phyloP scores from a whole-genome alignment of 192 early-diverging fungal species.

The Pilaira anomala region DNA sequence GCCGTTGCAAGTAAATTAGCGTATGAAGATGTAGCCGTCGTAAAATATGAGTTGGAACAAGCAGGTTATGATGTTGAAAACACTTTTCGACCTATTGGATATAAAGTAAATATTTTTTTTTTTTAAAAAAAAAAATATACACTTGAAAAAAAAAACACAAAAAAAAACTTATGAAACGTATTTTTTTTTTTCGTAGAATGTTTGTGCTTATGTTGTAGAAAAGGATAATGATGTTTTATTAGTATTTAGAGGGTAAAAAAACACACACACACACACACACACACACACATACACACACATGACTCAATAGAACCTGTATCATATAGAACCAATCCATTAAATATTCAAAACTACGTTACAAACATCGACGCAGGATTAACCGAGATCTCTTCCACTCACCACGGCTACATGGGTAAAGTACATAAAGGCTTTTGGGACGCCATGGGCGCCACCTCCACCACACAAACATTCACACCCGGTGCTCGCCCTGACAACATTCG shows the following conservation, averaged over 20 bases:
- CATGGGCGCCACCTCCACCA: slow-evolving; percentile 37
- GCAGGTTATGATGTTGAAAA: slow-evolving; percentile 49
- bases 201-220: slow-evolving; percentile 50
- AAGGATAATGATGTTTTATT: slow-evolving; percentile 53
- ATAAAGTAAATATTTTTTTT: slow-evolving; percentile 38
- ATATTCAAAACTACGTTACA: slow-evolving; percentile 54
- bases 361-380: slow-evolving; percentile 37
- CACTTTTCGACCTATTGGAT: slow-evolving; percentile 50
- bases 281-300: no score
- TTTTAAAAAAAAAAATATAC: background rate
- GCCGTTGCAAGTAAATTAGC: slow-evolving; percentile 48
- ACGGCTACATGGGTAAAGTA: slow-evolving; percentile 41
- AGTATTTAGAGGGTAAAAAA: slow-evolving; percentile 44
- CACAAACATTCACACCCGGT: slow-evolving; percentile 12
- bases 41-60: slow-evolving; percentile 45
- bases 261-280: no score
- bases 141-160: background rate
- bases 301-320: background rate
- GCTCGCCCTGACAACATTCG: slow-evolving; percentile 15
- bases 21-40: slow-evolving; percentile 52
- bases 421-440: slow-evolving; percentile 56
- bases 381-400: slow-evolving; percentile 15
- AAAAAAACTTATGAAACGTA: no score
- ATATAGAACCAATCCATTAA: slow-evolving; percentile 48
- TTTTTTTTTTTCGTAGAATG: slow-evolving; percentile 33